A percentile compares a stretch with the other conserved stretches of the same genome.
These are phyloP conservation scores for Hymenotorrendiella dingleyae DNA, from an alignment of 2,329 filamentous ascomycete genomes.

Conservation along the genomic window DNA sequence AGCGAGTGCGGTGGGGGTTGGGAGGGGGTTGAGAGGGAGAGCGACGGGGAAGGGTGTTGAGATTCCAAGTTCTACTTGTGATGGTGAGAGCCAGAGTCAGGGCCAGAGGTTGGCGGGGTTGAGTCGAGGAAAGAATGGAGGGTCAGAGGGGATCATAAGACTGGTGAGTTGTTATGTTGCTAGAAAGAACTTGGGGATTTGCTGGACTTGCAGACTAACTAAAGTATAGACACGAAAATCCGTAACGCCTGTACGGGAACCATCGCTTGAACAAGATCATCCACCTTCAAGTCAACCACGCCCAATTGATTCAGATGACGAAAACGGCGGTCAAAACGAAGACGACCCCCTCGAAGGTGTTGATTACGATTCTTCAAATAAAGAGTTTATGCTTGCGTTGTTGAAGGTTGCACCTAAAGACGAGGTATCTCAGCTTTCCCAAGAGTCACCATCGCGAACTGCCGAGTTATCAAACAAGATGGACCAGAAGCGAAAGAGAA, in stretches of 20 bases:
- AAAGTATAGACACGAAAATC: too few relatives aligned
- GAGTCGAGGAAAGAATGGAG: too few relatives aligned
- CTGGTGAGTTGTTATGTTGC: too few relatives aligned
- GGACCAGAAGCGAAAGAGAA: constrained; percentile 1
- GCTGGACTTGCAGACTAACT: too few relatives aligned
- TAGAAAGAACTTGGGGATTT: too few relatives aligned
- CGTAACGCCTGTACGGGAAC: too few relatives aligned
- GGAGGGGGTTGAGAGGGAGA: not conserved
- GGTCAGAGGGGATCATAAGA: too few relatives aligned
- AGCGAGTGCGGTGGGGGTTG: too few relatives aligned
- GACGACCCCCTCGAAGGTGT: not conserved
- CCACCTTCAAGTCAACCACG: constrained; percentile 19
- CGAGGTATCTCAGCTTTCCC: not conserved
- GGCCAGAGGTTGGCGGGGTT: too few relatives aligned
- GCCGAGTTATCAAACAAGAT: not conserved
- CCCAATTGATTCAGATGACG: constrained; percentile 2
- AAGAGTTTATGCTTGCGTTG: constrained; percentile 5
- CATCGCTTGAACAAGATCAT: too few relatives aligned
- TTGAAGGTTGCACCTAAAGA: not conserved
- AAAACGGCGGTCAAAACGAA: constrained; percentile 6
- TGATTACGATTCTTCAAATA: constrained; percentile 3
- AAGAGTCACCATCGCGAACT: not conserved
- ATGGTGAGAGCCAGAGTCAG: too few relatives aligned
- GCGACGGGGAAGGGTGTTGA: constrained; percentile 5
- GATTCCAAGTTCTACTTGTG: constrained; percentile 11